Conservation (phyloP, 2,329 filamentous ascomycete genomes). For the Nannizzia gypsea region DNA sequence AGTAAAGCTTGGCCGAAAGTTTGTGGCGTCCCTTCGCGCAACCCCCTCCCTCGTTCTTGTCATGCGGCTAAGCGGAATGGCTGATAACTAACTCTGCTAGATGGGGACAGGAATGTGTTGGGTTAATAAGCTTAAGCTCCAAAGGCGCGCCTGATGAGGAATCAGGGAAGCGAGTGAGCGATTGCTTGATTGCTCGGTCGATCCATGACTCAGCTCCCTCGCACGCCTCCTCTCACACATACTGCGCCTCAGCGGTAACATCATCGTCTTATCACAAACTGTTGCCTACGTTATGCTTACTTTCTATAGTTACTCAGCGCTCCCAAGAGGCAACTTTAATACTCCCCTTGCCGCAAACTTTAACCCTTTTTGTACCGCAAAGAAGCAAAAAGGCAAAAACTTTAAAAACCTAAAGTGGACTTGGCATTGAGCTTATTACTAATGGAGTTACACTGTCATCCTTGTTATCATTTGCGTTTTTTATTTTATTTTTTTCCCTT, state of each 20-base stretch:
- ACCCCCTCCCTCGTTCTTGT: not conserved
- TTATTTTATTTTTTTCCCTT: not conserved
- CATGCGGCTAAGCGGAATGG: conserved; percentile 4
- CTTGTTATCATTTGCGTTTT: not conserved
- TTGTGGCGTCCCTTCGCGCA: not conserved
- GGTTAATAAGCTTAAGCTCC: conserved; percentile 1
- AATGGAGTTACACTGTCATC: conserved; percentile 2
- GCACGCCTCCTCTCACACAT: too few relatives aligned
- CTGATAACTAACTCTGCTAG: not conserved
- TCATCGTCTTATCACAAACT: too few relatives aligned
- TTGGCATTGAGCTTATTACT: conserved; percentile 13
- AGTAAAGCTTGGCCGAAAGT: not conserved
- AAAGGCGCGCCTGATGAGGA: not conserved
- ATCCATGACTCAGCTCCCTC: not conserved
- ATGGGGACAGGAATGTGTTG: not conserved
- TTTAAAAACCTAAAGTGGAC: conserved; percentile 15
- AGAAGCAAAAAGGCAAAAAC: conserved; percentile 5
- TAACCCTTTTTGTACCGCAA: not conserved
- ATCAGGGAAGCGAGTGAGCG: not conserved
- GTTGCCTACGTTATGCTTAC: too few relatives aligned
- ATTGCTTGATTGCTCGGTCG: not conserved
- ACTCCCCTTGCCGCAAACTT: not conserved
- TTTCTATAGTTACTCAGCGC: not conserved
- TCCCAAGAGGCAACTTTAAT: not conserved
- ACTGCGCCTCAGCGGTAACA: too few relatives aligned